Evolutionary conservation across 495 filamentous ascomycete genomes (phyloP).

Genomic region (Annulohypoxylon stygium): DNA sequence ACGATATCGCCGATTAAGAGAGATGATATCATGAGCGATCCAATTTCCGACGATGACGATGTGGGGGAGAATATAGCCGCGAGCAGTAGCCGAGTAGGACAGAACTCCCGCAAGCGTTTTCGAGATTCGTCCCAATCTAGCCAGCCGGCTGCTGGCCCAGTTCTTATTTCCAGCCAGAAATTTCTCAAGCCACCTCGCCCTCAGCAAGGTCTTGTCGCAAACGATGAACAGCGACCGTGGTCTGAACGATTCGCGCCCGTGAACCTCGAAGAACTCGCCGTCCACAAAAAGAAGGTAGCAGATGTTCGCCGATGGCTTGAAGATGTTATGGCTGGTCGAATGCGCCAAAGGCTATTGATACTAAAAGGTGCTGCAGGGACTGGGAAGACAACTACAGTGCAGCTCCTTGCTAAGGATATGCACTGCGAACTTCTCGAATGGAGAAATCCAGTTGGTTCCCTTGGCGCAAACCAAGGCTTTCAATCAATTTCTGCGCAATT

Average conservation of each 20-base stretch:
- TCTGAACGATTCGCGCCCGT: constrained; percentile 82
- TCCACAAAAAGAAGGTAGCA: constrained; percentile 91
- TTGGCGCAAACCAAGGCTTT: constrained; percentile 68
- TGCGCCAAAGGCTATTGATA: constrained; percentile 78
- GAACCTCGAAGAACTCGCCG: constrained; percentile 83
- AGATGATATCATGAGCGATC: constrained; percentile 65
- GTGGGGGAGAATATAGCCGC: constrained; percentile 57
- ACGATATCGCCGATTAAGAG: constrained; percentile 47
- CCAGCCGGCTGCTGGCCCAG: constrained; percentile 30
- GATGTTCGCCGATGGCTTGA: constrained; percentile 88
- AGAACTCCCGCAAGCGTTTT: constrained; percentile 61
- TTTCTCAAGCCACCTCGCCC: constrained; percentile 55
- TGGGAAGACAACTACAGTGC: constrained; percentile 91
- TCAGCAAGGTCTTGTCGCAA: constrained; percentile 24
- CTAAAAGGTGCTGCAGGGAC: constrained; percentile 92
- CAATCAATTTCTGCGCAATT: constrained; percentile 80
- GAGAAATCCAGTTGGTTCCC: constrained; percentile 80
- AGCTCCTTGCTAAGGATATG: constrained; percentile 77
- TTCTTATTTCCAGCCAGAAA: constrained; percentile 48
- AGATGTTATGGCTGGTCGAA: constrained; percentile 73
- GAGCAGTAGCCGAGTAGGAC: constrained; percentile 58
- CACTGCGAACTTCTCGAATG: constrained; percentile 85
- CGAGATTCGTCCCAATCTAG: constrained; percentile 44
- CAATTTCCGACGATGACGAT: constrained; percentile 64
- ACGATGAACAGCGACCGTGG: constrained; percentile 77